These are phyloP conservation scores for Microdochium trichocladiopsis DNA, from an alignment of 2,329 filamentous ascomycete species.

Conservation along the genomic window DNA sequence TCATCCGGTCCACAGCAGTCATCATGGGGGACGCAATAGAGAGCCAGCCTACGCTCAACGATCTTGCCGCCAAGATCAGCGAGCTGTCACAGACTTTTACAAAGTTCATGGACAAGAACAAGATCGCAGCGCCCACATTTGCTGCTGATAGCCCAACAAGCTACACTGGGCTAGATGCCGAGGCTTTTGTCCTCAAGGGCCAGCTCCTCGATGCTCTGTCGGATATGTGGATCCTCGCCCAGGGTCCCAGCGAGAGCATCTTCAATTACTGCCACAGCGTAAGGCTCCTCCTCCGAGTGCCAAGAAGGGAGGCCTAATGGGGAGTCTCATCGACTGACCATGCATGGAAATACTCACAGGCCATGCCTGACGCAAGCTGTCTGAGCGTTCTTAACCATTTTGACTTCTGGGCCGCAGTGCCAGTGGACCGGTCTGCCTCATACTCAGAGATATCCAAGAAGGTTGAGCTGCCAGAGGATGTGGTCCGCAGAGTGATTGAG, in stretches of 20 bases:
- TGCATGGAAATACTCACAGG: too few species aligned
- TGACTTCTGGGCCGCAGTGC: constrained; percentile 43
- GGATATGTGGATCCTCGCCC: constrained; percentile 37
- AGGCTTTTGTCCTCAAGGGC: constrained; percentile 35
- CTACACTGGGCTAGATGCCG: constrained; percentile 31
- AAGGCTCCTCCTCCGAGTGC: constrained; percentile 9
- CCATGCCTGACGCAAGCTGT: constrained; percentile 32
- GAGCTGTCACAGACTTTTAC: constrained; percentile 34
- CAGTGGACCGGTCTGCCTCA: constrained; percentile 35
- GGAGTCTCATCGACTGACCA: too few species aligned
- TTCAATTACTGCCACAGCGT: constrained; percentile 35
- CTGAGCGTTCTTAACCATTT: constrained; percentile 44
- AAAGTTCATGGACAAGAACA: constrained; percentile 30
- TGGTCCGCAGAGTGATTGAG: constrained; percentile 28
- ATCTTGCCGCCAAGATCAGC: constrained; percentile 35
- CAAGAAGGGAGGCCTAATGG: too few species aligned
- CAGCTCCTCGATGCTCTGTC: constrained; percentile 34
- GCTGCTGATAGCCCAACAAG: constrained; percentile 33
- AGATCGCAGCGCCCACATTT: constrained; percentile 32
- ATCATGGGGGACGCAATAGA: not conserved
- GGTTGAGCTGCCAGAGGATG: constrained; percentile 27
- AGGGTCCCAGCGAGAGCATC: constrained; percentile 41
- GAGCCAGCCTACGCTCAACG: constrained; percentile 27
- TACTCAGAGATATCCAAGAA: constrained; percentile 29
- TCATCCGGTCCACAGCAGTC: too few species aligned